These are phyloP conservation scores for Plasmopara viticola DNA, from an alignment of 352 stramenopile genomes.

Conservation along the genomic window DNA sequence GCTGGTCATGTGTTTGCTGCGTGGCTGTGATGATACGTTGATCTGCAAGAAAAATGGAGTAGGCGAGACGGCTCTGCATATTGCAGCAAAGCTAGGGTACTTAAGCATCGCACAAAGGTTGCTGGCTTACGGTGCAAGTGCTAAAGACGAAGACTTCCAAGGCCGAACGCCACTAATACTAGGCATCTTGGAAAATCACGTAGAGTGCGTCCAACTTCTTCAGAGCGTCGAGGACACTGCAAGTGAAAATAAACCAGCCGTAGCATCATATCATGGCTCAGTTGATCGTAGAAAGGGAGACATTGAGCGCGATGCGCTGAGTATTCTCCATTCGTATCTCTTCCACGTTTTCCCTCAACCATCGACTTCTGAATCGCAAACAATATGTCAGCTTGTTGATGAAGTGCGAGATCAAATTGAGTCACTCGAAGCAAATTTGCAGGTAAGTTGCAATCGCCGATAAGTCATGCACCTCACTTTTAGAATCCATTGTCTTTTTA, in stretches of 20 bases:
- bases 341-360: slow-evolving; percentile 19
- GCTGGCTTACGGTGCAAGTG: slow-evolving; percentile 33
- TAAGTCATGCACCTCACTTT: not conserved
- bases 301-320: slow-evolving; percentile 21
- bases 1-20: slow-evolving; percentile 69
- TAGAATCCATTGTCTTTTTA: not conserved
- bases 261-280: slow-evolving; percentile 10
- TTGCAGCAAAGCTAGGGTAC: slow-evolving; percentile 56
- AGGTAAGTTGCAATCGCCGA: slow-evolving; percentile 11
- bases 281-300: slow-evolving; percentile 8
- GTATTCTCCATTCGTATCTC: slow-evolving; percentile 20
- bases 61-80: slow-evolving; percentile 87
- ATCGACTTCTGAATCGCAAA: slow-evolving; percentile 18
- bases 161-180: slow-evolving; percentile 56
- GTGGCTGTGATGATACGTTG: slow-evolving; percentile 48
- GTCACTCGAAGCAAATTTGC: slow-evolving; percentile 21
- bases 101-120: slow-evolving; percentile 35
- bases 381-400: slow-evolving; percentile 24
- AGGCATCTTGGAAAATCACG: slow-evolving; percentile 65
- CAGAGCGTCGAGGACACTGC: slow-evolving; percentile 25
- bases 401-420: slow-evolving; percentile 24
- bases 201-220: slow-evolving; percentile 58
- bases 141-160: slow-evolving; percentile 46
- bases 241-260: slow-evolving; percentile 5
- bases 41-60: slow-evolving; percentile 85